These are phyloP conservation scores for Neonectria sp. DNA, from an alignment of 2,329 filamentous ascomycete genomes.

Conservation along the genomic window DNA sequence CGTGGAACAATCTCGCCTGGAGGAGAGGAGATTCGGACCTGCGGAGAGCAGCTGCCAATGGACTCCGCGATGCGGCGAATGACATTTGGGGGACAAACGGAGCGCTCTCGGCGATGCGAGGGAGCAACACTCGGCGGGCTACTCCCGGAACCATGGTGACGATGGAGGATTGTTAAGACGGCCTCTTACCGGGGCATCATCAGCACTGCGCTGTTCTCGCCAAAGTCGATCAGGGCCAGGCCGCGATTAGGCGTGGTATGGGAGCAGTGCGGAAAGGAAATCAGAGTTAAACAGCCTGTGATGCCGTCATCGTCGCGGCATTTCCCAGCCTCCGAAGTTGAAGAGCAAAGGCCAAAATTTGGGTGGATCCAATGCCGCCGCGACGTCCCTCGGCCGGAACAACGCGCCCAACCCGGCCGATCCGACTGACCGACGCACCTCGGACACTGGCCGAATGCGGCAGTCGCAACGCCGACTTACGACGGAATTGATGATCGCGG, in stretches of 20 bases:
- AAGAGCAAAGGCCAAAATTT: conserved; percentile 40
- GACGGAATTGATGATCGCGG: conserved; percentile 13
- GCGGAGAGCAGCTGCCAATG: conserved; percentile 38
- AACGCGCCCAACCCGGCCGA: conserved; percentile 36
- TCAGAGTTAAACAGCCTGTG: conserved; percentile 43
- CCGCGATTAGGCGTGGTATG: conserved; percentile 23
- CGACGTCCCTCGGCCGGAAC: conserved; percentile 43
- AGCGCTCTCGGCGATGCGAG: conserved; percentile 58
- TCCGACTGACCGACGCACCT: conserved; percentile 38
- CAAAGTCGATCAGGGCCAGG: conserved; percentile 24
- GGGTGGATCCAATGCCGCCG: conserved; percentile 39
- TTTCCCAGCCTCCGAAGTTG: conserved; percentile 51
- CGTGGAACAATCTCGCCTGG: conserved; percentile 39
- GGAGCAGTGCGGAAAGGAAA: conserved; percentile 31
- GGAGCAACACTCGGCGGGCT: conserved; percentile 65
- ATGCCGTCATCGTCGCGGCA: conserved; percentile 55
- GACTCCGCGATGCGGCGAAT: conserved; percentile 40
- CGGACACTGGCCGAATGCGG: conserved; percentile 31
- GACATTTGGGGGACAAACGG: conserved; percentile 42
- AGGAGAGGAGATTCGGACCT: conserved; percentile 35
- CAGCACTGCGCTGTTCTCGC: conserved; percentile 40
- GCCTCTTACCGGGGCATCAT: conserved; percentile 50
- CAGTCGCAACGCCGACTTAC: conserved; percentile 17
- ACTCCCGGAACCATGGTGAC: conserved; percentile 65
- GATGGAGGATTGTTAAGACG: conserved; percentile 44